Base-by-base conservation (phyloP, 495 filamentous ascomycete species). In the Bryoglossum gracile region DNA sequence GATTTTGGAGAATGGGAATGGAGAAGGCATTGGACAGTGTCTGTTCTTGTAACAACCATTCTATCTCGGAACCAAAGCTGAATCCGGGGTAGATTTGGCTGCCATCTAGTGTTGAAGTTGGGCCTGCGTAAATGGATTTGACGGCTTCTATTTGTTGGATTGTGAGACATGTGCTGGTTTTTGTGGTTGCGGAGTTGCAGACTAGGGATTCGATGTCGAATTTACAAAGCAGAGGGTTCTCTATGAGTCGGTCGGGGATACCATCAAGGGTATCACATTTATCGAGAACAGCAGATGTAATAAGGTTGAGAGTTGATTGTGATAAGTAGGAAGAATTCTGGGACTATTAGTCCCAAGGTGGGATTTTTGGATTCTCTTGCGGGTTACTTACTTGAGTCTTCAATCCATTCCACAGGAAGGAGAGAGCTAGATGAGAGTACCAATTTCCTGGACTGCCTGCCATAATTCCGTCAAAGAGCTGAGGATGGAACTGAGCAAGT, bases 1-100 rank as follows among this genome's bases (percentile, higher is more conserved):
- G 59, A 21, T 77, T 69, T 44, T 77, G 70, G 58, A 76, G 53
- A 42, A 78, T 69, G 11, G 68, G 72, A 11, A 65, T 60, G 8
- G 59, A 56, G 55, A 66, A 70, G 2, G 48, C 41, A 8, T 62
- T 16, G 8, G 62, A 60, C 1, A 71, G 55, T 14, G 8, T 6
- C n/a, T 53, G 52, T 47, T 67, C 61, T 43, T 71, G 69, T 11
- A 38, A 2, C 8, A 64, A 44, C 65, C 64, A 62, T 18, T 55
- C 55, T 21, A 48, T 58, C 51, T 67, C 69, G 22, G 58, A 65
- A 33, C 55, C 62, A 17, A 63, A 39, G 3, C 41, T 51, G n/a
- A 66, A 67, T 6, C 69, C 67, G 0, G 69, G 68, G 42, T 71
- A 73, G 4, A 69, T 32, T 19, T 49, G 35, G 4, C 17, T 23